phyloP scores from a whole-genome alignment of 1,284 basidiomycete genomes.

The Vanrija pseudolonga region DNA sequence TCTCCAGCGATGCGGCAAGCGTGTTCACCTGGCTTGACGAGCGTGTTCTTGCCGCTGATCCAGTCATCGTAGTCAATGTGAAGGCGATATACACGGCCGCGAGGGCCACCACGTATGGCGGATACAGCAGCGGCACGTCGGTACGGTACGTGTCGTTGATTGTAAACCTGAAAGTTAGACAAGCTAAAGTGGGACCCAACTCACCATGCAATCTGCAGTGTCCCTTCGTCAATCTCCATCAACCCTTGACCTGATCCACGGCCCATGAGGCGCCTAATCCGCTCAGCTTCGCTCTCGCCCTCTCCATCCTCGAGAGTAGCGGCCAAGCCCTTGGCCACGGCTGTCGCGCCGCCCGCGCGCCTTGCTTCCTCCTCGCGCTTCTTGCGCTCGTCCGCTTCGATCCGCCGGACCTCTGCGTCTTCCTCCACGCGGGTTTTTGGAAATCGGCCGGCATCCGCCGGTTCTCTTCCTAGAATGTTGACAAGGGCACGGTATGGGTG shows the following conservation, averaged over 20 bases:
- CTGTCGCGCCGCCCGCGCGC: slow-evolving; percentile 2
- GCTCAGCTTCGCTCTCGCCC: slow-evolving; percentile 34
- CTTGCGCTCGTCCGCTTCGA: slow-evolving; percentile 26
- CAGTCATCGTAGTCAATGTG: slow-evolving; percentile 41
- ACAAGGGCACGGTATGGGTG: slow-evolving; percentile 89
- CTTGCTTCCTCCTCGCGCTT: slow-evolving; percentile 29
- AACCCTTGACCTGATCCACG: slow-evolving; percentile 47
- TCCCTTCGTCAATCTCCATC: slow-evolving; percentile 52
- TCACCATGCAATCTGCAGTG: slow-evolving; percentile 54
- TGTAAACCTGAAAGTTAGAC: slow-evolving; percentile 66
- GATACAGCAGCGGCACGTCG: slow-evolving; percentile 82
- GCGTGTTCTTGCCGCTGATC: slow-evolving; percentile 41
- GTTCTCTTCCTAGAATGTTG: slow-evolving; percentile 61
- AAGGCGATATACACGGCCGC: slow-evolving; percentile 84
- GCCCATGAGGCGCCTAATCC: slow-evolving; percentile 40
- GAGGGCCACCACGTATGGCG: slow-evolving; percentile 89
- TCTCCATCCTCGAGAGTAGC: slow-evolving; percentile 15
- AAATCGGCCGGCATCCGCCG: slow-evolving; percentile 43
- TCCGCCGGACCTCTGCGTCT: slow-evolving; percentile 34
- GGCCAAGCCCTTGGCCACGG: slow-evolving; percentile 1
- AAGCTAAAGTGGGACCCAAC: slow-evolving; percentile 7
- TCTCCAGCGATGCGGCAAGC: slow-evolving; percentile 50
- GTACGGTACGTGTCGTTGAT: slow-evolving; percentile 95
- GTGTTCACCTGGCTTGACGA: slow-evolving; percentile 46
- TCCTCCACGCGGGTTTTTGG: slow-evolving; percentile 35